Base-by-base conservation (phyloP, 306 rosid species). In the Malus sieversii region DNA sequence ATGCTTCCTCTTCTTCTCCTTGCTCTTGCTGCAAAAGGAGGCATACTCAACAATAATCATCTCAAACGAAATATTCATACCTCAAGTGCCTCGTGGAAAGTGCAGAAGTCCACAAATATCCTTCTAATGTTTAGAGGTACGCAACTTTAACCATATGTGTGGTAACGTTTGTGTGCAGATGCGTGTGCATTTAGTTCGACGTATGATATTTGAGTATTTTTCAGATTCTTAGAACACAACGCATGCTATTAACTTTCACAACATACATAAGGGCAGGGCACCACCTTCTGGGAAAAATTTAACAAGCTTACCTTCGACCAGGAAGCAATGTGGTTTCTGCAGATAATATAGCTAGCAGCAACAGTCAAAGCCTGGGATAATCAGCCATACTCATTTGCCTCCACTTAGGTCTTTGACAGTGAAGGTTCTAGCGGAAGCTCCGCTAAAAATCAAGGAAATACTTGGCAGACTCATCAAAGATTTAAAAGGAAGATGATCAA, bases 341-440 rank as follows among this genome's bases (percentile, higher is more conserved):
- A 22, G 97, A 92, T 79, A 92, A 84, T 97, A 95, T n/a, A n/a
- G n/a, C n/a, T 92, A 80, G 99, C 92, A 77, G 90, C 97, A 78
- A 92, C 89, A 16, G 92, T 92, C 97, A 95, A 88, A 81, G 97
- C 99, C 82, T 90, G 96, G 4, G 93, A 84, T 77, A 90, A 83
- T 81, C 97, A 95, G 76, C 96, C 97, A 83, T 75, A 82, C 77
- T 84, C 80, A 74, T 90, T 95, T 73, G 98, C 96, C 87, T 88
- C 98, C 88, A 92, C 84, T 71, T 90, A 85, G 67, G 98, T 90
- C 86, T 93, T 91, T 66, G 99, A 91, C 73, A 95, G 89, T 79
- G 99, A 92, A 70, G 99, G 97, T 78, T 95, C 99, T 79, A 95
- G 83, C 15, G 99, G 99, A 87, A 95, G 96, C 86, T 92, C 97